Base-by-base conservation (phyloP, 352 stramenopile species). In the Globisporangium yorkense region DNA sequence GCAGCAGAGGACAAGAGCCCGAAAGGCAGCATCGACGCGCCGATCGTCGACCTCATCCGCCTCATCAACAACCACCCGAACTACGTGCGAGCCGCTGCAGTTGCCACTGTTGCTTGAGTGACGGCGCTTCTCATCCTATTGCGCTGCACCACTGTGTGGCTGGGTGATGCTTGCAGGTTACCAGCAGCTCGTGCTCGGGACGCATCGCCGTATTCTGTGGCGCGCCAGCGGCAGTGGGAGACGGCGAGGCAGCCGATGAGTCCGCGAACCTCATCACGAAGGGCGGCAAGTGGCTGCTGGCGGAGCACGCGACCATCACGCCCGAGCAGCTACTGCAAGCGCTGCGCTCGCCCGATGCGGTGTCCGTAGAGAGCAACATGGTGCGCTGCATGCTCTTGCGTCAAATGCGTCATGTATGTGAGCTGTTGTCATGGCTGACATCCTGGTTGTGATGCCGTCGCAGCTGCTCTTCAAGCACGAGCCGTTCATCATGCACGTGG, bases 401-500 rank as follows among this genome's bases (percentile, higher is more conserved):
- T 15, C 54, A 31, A 13, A 27, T 48, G 46, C 7, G 3, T 24
- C 8, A 12, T 18, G 37, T 18, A 27, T 27, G 24, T 27, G 24
- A 27, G 1, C 24, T 27, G 1, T 27, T 27, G 8, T 9, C 8
- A 39, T 9, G 8, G 8, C 33, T 39, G 33, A 39, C 33, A 39
- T 1, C 8, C 33, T 39, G 33, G 21, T 31, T 20, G 4, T 6
- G 31, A 10, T 52, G 39, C 18, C 15, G 13, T 54, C 8, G 12
- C 27, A 87, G 70, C 68, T 93, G 62, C 78, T 94, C 43, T 89
- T 97, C 66, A 96, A 97, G 66, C 77, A 93, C 59, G 89, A 97
- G 49, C 89, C 89, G 54, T 95, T 97, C 61, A 95, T 97, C 56
- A 90, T 97, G 79, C 89, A 97, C 72, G 84, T 97, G 4, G 72